Base-by-base conservation (phyloP, 192 early-diverging fungal genomes). In the Powellomyces hirtus region DNA sequence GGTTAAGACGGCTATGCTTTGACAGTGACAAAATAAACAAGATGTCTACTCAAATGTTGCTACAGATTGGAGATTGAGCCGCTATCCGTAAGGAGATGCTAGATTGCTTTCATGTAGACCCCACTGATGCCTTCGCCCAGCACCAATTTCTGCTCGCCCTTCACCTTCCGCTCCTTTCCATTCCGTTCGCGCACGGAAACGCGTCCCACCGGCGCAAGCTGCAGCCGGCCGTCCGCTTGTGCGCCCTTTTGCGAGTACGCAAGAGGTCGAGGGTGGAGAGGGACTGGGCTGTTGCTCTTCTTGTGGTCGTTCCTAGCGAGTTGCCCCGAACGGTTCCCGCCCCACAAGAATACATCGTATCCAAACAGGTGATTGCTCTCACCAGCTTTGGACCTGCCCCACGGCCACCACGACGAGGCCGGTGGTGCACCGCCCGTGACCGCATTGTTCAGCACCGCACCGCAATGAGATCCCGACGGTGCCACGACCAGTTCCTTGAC, bases 321-420 rank as follows among this genome's bases (percentile, higher is more conserved):
- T 55, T 81, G 73, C 13, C 68, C 71, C 27, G 26, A 27, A 5
- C 56, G 42, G 45, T 81, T 81, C 16, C 24, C n/a, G 18, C 79
- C 79, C 79, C 79, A 81, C 29, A 72, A 30, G 46, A 62, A 37
- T n/a, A 72, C 74, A 42, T 81, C 79, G 31, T 51, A 33, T 10
- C 79, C 79, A 61, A 65, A 80, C 16, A 24, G 40, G 34, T 56
- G 13, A 18, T 6, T 8, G 13, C 33, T 27, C 10, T 27, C 53
- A 5, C 3, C 53, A 56, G 29, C 14, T 34, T 34, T 56, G 29
- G 16, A 31, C 6, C 29, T 29, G 29, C 10, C 26, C 14, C 35
- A 13, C 1, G 29, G 24, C 38, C 38, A 62, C 61, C n/a, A 62
- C 5, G 34, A 45, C 42, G 42, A 22, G 20, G 27, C 27, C 11